phyloP scores from a whole-genome alignment of 495 filamentous ascomycete genomes.

The Penicillium steckii region DNA sequence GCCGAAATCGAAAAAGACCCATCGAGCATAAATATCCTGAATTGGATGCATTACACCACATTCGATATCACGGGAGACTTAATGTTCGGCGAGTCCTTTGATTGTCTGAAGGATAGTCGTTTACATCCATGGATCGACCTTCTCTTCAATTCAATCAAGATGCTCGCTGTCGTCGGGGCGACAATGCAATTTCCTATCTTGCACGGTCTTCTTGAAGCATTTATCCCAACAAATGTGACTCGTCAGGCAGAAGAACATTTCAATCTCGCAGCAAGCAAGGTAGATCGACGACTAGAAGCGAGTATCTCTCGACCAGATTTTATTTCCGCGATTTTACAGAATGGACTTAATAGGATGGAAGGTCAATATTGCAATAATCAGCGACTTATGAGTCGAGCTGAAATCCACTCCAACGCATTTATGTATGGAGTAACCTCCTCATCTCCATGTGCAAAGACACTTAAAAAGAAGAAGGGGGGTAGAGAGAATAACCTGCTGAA shows the following conservation, averaged over 20 bases:
- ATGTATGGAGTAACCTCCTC: no score
- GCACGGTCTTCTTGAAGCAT: conserved; percentile 1
- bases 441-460: no score
- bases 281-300: conserved; percentile 18
- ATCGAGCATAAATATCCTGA: conserved; percentile 18
- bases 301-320: conserved; percentile 22
- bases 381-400: conserved; percentile 24
- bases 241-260: conserved; percentile 21
- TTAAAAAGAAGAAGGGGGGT: no score
- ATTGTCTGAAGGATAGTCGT: conserved; percentile 38
- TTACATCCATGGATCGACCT: conserved; percentile 49
- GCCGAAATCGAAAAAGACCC: neutral
- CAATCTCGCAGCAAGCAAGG: conserved; percentile 21
- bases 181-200: conserved; percentile 34
- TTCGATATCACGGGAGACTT: conserved; percentile 53
- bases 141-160: conserved; percentile 36
- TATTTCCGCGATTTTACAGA: conserved; percentile 27
- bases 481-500: neutral
- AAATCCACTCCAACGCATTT: conserved; percentile 29
- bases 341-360: conserved; percentile 22
- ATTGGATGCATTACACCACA: conserved; percentile 37
- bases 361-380: conserved; percentile 14
- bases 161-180: conserved; percentile 15
- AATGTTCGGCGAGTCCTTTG: conserved; percentile 51
- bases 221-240: conserved; percentile 12